phyloP scores from a whole-genome alignment of 192 early-diverging fungal genomes.

The Coemansia sp. region DNA sequence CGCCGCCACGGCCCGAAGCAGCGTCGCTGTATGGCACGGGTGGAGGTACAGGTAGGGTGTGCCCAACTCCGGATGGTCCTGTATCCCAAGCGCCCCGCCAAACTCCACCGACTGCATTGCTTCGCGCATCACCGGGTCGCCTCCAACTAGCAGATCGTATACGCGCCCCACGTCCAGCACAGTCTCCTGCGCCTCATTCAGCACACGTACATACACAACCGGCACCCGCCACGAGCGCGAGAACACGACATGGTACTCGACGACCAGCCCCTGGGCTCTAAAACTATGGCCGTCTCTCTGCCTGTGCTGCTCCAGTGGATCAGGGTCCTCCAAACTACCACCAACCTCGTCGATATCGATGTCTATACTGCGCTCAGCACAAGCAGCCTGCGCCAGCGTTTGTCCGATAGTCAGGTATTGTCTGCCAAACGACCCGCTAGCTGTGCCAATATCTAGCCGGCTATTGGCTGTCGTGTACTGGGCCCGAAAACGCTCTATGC shows the following conservation, averaged over 20 bases:
- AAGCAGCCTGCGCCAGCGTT: not conserved
- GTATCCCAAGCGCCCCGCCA: constrained; percentile 44
- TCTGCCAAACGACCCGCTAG: too few relatives aligned
- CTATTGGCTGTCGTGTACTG: too few relatives aligned
- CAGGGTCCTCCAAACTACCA: constrained; percentile 2
- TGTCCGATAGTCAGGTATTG: too few relatives aligned
- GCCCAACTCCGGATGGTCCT: constrained; percentile 35
- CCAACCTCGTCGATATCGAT: too few relatives aligned
- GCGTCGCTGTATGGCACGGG: constrained; percentile 42
- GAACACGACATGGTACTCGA: constrained; percentile 37
- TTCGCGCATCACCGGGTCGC: constrained; percentile 11
- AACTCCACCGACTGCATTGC: constrained; percentile 36
- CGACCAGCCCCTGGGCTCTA: too few relatives aligned
- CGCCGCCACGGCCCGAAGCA: constrained; percentile 17
- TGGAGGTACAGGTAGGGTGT: constrained; percentile 37
- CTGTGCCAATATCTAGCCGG: too few relatives aligned
- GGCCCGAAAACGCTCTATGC: constrained; percentile 9
- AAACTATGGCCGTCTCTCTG: not conserved
- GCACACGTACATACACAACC: constrained; percentile 16
- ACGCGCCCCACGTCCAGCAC: constrained; percentile 11
- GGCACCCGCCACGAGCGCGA: constrained; percentile 39
- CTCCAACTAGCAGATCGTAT: constrained; percentile 5
- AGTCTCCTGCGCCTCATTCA: not conserved
- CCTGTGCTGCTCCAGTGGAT: not conserved
- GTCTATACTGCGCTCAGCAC: too few relatives aligned